phyloP scores from a whole-genome alignment of 176 grass and related monocot species.

The Thalia dealbata region DNA sequence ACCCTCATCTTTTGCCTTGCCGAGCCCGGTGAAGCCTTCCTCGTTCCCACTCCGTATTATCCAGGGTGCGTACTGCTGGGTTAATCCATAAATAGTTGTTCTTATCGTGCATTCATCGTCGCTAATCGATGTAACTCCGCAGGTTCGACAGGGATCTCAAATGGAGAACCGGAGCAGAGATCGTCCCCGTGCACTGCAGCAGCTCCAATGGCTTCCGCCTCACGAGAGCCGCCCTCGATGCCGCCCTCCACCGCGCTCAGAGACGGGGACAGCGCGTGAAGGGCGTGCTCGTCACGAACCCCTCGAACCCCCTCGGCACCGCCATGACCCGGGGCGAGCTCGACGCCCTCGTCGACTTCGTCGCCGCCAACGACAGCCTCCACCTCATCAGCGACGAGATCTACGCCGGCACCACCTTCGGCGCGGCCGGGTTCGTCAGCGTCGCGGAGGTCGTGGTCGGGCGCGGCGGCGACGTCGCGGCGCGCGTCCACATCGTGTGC shows the following conservation, averaged over 20 bases:
- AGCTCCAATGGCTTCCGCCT: conserved; percentile 58
- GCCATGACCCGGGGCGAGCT: conserved; percentile 41
- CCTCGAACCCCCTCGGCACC: conserved; percentile 86
- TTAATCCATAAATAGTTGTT: too few relatives aligned
- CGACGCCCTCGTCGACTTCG: conserved; percentile 50
- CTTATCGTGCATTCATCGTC: background rate
- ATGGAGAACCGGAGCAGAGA: conserved; percentile 89
- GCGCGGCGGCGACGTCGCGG: background rate
- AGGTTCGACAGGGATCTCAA: conserved; percentile 96
- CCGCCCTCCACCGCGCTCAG: conserved; percentile 48
- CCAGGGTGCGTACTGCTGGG: conserved; percentile 55
- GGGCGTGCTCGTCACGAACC: conserved; percentile 90
- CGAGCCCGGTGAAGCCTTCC: conserved; percentile 76
- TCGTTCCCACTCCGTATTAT: conserved; percentile 92
- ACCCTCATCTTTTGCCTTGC: conserved; percentile 83
- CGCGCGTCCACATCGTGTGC: conserved; percentile 69
- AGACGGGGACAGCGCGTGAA: conserved; percentile 48
- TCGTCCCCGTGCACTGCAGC: conserved; percentile 67
- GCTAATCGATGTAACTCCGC: background rate
- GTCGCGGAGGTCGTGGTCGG: conserved; percentile 45
- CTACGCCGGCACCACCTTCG: conserved; percentile 73
- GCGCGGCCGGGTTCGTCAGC: conserved; percentile 56
- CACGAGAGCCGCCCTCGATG: conserved; percentile 57
- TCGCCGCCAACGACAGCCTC: conserved; percentile 45
- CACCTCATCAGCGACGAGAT: conserved; percentile 95